These are phyloP conservation scores for Apiospora arundinis DNA, from an alignment of 2,329 filamentous ascomycete species.

Conservation along the genomic window DNA sequence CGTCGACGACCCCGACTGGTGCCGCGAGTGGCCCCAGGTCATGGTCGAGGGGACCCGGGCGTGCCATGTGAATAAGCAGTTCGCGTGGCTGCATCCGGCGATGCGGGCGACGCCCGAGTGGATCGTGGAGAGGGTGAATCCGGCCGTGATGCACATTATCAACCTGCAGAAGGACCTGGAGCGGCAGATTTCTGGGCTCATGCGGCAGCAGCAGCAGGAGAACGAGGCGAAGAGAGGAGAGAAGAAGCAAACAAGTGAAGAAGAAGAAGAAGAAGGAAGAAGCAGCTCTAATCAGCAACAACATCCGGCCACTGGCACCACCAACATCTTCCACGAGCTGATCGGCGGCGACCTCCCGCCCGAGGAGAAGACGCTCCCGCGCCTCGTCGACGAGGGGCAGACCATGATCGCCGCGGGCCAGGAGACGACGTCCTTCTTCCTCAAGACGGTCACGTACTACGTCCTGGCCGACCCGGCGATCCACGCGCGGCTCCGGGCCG, in stretches of 20 bases:
- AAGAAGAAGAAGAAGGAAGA: not conserved
- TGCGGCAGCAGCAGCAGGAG: not conserved
- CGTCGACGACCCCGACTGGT: not conserved
- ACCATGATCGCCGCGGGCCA: slow-evolving; percentile 32
- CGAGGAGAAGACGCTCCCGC: not conserved
- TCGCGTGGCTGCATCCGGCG: not conserved
- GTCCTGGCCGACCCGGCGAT: slow-evolving; percentile 6
- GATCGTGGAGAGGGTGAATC: not conserved
- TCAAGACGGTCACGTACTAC: slow-evolving; percentile 17
- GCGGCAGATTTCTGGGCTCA: not conserved
- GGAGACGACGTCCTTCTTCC: slow-evolving; percentile 36
- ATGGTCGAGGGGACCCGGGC: not conserved
- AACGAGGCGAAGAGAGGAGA: not conserved
- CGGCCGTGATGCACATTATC: not conserved
- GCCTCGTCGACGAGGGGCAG: slow-evolving; percentile 8
- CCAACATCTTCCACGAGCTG: not conserved
- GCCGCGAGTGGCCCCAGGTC: not conserved
- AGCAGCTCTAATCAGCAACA: not conserved
- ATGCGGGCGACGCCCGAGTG: not conserved
- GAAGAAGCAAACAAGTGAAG: not conserved
- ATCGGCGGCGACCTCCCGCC: not conserved
- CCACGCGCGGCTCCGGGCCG: slow-evolving; percentile 1
- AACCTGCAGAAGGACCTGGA: not conserved
- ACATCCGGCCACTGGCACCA: no score
- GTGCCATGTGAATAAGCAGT: not conserved